Conservation (phyloP, 768 basidiomycete genomes). For the Pleurotus citrinopileatus region DNA sequence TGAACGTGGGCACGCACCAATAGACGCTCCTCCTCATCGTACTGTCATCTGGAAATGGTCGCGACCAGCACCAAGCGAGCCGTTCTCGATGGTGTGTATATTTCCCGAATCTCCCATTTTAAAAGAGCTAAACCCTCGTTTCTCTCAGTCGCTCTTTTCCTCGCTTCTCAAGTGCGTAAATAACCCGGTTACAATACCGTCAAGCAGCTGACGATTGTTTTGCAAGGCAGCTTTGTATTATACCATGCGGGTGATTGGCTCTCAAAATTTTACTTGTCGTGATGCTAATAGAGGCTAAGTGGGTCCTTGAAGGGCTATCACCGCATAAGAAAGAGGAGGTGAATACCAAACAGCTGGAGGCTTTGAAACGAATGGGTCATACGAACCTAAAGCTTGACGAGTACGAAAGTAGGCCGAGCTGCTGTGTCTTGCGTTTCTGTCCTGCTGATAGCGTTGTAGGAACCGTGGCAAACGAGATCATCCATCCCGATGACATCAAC, state of each 20-base stretch:
- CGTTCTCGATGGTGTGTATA: slow-evolving; percentile 45
- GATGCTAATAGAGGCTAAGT: slow-evolving; percentile 36
- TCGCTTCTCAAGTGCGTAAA: slow-evolving; percentile 47
- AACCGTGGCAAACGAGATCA: slow-evolving; percentile 88
- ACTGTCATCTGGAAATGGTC: too few relatives aligned
- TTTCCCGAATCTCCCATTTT: too few relatives aligned
- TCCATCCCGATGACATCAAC: slow-evolving; percentile 86
- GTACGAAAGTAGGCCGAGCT: slow-evolving; percentile 70
- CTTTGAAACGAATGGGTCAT: slow-evolving; percentile 69
- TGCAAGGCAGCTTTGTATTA: slow-evolving; percentile 77
- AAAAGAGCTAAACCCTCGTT: too few relatives aligned
- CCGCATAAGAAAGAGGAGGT: slow-evolving; percentile 57
- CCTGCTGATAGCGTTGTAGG: slow-evolving; percentile 36
- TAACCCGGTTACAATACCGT: slow-evolving; percentile 3
- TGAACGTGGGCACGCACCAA: too few relatives aligned
- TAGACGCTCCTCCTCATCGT: too few relatives aligned
- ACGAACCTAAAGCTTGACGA: slow-evolving; percentile 78
- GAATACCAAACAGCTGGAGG: slow-evolving; percentile 67
- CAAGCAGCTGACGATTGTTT: slow-evolving; percentile 20
- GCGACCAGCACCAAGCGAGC: slow-evolving; percentile 39
- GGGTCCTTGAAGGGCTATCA: slow-evolving; percentile 57
- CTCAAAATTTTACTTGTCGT: neutral
- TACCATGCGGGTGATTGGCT: slow-evolving; percentile 57
- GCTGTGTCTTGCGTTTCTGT: neutral
- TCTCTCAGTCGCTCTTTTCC: slow-evolving; percentile 45